These are phyloP conservation scores for Cutaneotrichosporon arboriforme DNA, from an alignment of 1,284 basidiomycete species.

Conservation along the genomic window DNA sequence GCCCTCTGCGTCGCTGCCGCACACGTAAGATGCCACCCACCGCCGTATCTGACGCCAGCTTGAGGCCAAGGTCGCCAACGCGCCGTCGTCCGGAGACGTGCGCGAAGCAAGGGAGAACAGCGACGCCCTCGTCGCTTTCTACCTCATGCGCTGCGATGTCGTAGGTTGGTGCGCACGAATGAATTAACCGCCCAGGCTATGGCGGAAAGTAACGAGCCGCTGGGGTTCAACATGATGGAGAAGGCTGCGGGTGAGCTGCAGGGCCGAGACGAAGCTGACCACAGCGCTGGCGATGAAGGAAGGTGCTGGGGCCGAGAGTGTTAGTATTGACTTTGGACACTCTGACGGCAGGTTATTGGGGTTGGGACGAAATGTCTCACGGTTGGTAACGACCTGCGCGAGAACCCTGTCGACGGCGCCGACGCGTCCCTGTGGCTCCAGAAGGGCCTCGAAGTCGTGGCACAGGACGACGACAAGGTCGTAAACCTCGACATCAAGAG, in stretches of 20 bases:
- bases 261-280: background rate
- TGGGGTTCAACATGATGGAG: constrained; percentile 6
- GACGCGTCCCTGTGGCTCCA: constrained; percentile 6
- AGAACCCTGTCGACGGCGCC: background rate
- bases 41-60: background rate
- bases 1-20: background rate
- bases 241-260: constrained; percentile 3
- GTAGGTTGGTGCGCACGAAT: background rate
- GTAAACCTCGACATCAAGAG: background rate
- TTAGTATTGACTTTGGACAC: background rate
- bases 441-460: constrained; percentile 1
- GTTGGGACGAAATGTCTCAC: constrained; percentile 3
- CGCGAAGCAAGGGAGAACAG: background rate
- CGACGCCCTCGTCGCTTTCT: constrained; percentile 1
- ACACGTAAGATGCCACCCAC: background rate
- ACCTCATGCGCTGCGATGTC: constrained; percentile 6
- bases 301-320: background rate
- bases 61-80: background rate
- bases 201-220: background rate
- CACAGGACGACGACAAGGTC: background rate
- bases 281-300: background rate
- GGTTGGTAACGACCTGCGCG: background rate
- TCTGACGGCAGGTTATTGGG: constrained; percentile 4
- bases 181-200: background rate
- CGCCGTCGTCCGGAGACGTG: background rate